Evolutionary conservation across 202 grass and related monocot species (phyloP), one percentile per base, ranked within the genome.

Genomic region (Panicum hallii): DNA sequence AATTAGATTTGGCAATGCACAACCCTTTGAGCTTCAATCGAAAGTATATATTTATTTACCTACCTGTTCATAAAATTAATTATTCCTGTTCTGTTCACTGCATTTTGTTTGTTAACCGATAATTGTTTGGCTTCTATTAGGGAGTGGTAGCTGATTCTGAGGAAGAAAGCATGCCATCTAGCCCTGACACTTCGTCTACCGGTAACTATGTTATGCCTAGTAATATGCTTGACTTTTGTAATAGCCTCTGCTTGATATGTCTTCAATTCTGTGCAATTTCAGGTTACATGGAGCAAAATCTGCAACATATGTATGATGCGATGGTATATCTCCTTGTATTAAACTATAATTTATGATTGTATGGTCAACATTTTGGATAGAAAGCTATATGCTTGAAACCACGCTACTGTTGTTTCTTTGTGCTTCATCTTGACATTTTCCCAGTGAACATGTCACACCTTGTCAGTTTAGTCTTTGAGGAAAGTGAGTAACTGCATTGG

Each of bases 161-260:
- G 62, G 92, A 97, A 87, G 83, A 87, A 84, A 95, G 80, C 64
- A 69, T 86, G 79, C 63, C 85, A 66, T 88, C 80, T 38, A 88
- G 83, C 74, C 84, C 82, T 77, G 80, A 82, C 47, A 92, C 92
- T 87, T 82, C 87, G 67, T 94, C 91, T 52, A 87, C 75, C 49
- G 76, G 75, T 72, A 80, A 91, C 85, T 85, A 87, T 43, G 88
- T 90, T 88, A 74, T 86, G 60, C 71, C 78, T 78, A 77, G 84
- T 95, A 88, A 77, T 83, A 85, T 82, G 23, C 67, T 88, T 44
- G 52, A 67, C 69, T 72, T 63, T 61, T 83, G 13, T 84, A 60
- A 81, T 71, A 79, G 38, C 28, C 49, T 82, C 26, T 86, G 15
- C 83, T 87, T 32, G 10, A 74, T 32, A 46, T 67, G 13, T 65